Percentiles rank a stretch among this genome's conserved stretches.
Conservation (phyloP, 2,329 filamentous ascomycete genomes). For the Clonostachys chloroleuca region DNA sequence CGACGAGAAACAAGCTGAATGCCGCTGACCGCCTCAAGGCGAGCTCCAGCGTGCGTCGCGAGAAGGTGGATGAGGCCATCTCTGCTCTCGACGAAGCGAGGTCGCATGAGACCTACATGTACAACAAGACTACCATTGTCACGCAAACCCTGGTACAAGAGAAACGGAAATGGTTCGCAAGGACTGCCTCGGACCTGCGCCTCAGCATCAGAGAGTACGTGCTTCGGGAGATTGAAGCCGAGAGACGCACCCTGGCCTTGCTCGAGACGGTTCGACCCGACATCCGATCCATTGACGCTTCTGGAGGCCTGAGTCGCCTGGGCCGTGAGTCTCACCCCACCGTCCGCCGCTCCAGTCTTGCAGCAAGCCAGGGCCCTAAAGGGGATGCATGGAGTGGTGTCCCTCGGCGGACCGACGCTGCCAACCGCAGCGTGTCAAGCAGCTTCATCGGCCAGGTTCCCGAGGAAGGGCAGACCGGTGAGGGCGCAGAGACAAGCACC, state of each 20-base stretch:
- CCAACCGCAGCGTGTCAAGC: slow-evolving; percentile 72
- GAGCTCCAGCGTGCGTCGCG: slow-evolving; percentile 79
- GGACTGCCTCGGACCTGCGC: slow-evolving; percentile 81
- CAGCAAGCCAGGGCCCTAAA: slow-evolving; percentile 89
- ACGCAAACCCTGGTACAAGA: slow-evolving; percentile 86
- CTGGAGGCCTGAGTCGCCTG: slow-evolving; percentile 82
- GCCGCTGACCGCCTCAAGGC: slow-evolving; percentile 87
- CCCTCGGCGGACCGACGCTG: slow-evolving; percentile 73
- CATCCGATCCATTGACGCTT: slow-evolving; percentile 86
- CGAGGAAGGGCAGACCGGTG: slow-evolving; percentile 54
- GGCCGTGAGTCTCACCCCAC: slow-evolving; percentile 84
- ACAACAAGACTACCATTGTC: slow-evolving; percentile 82
- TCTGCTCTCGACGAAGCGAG: slow-evolving; percentile 82
- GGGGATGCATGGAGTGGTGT: slow-evolving; percentile 99
- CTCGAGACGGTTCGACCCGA: slow-evolving; percentile 93
- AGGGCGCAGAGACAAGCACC: slow-evolving; percentile 27
- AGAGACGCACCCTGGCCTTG: slow-evolving; percentile 84
- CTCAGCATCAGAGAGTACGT: slow-evolving; percentile 87
- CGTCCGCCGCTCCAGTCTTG: slow-evolving; percentile 68
- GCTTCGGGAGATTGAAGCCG: slow-evolving; percentile 89
- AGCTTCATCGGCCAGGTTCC: slow-evolving; percentile 61
- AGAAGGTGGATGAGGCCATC: slow-evolving; percentile 99
- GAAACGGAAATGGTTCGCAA: slow-evolving; percentile 84
- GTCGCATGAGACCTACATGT: slow-evolving; percentile 74
- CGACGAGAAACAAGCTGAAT: slow-evolving; percentile 74